phyloP scores from a whole-genome alignment of 1,284 basidiomycete genomes.

The Boletus semigastroideus region DNA sequence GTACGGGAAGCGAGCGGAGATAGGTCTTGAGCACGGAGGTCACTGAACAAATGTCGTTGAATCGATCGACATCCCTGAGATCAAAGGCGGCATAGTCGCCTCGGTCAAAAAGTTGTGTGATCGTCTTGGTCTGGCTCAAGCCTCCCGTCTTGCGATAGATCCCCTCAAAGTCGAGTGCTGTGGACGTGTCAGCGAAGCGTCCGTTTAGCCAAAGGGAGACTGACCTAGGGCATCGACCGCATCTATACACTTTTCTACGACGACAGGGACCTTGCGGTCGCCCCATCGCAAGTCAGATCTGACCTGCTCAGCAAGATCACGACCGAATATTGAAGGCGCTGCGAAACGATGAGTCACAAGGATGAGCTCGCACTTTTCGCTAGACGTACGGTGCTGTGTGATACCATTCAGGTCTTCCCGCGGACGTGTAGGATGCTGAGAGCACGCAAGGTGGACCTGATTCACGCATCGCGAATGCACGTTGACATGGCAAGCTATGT shows the following conservation, averaged over 20 bases:
- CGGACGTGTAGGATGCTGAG: slow-evolving; percentile 42
- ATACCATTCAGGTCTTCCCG: slow-evolving; percentile 36
- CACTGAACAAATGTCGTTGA: slow-evolving; percentile 96
- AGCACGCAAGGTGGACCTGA: slow-evolving; percentile 58
- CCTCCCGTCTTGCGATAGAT: slow-evolving; percentile 98
- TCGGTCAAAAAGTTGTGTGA: slow-evolving; percentile 93
- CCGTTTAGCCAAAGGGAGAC: slow-evolving; percentile 24
- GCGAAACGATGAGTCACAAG: slow-evolving; percentile 5
- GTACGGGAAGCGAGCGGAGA: slow-evolving; percentile 89
- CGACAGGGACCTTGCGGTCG: slow-evolving; percentile 72
- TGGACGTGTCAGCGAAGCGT: neutral
- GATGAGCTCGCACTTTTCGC: slow-evolving; percentile 5
- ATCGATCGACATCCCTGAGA: slow-evolving; percentile 81
- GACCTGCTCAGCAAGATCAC: slow-evolving; percentile 83
- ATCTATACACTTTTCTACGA: slow-evolving; percentile 94
- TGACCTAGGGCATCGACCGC: slow-evolving; percentile 86
- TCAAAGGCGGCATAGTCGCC: slow-evolving; percentile 90
- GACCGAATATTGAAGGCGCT: slow-evolving; percentile 91
- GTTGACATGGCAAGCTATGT: slow-evolving; percentile 64
- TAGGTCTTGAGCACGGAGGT: slow-evolving; percentile 98
- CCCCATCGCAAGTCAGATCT: slow-evolving; percentile 65
- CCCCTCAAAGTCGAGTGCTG: slow-evolving; percentile 90
- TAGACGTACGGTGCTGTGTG: slow-evolving; percentile 21
- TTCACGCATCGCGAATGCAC: slow-evolving; percentile 74
- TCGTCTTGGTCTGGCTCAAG: slow-evolving; percentile 86